Base-by-base conservation (phyloP, 192 early-diverging fungal species). In the Mycoemilia scoparia region DNA sequence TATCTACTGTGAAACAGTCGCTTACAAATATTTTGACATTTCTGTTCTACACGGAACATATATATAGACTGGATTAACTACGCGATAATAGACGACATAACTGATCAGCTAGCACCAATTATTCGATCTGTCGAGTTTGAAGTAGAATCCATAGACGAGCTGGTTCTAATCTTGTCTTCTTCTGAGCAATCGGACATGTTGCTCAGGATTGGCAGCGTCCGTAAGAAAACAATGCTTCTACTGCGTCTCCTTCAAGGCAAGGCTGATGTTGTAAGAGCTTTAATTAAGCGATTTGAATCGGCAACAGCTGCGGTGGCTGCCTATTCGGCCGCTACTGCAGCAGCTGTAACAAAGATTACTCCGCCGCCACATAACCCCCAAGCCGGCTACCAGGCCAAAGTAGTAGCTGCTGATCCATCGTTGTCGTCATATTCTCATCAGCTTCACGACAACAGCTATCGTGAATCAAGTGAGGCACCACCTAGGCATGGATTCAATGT, bases 41-140 rank as follows among this genome's bases (percentile, higher is more conserved):
- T 28, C 15, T 15, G 36, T 5, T 2, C 35, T 34, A 18, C 46
- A 9, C 36, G 45, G 23, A 30, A 3, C 24, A 19, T 23, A n/a
- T n/a, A n/a, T n/a, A n/a, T 47, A 53, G 89, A 96, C 54, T 96
- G 92, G 92, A 78, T 96, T 36, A 86, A 84, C 61, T 96, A 96
- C 42, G 87, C 87, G 1, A 49, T 96, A 9, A 70, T 96, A 42
- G 92, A 96, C 57, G 88, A 90, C 40, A 82, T 97, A 36, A 87
- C 83, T 4, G 93, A 97, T 49, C 68, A 73, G 14, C 87, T 95
- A 45, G 79, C 81, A 21, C 88, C 90, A 7, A 60, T 87, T 9
- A 63, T 95, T 32, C 69, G 73, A 24, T 52, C 72, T 7, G 80
- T 97, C 46, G 93, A 97, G 60, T 70, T 83, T 35, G 90, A 95